phyloP scores from a whole-genome alignment of 2,329 filamentous ascomycete species.

The Arthrobotrys conoides region DNA sequence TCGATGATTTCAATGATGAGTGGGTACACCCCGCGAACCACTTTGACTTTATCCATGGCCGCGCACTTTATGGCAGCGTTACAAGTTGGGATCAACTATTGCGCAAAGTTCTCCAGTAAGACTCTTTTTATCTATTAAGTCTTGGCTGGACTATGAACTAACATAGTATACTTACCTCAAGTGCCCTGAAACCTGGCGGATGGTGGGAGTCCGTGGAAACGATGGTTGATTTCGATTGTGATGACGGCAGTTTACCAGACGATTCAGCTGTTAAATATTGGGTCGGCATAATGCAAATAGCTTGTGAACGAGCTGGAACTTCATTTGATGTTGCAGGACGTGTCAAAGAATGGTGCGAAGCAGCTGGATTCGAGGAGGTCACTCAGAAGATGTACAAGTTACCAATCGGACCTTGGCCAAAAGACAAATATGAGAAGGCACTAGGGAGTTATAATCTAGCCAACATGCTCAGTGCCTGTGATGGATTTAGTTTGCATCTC shows the following conservation, averaged over 20 bases:
- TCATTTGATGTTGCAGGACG: slow-evolving; percentile 61
- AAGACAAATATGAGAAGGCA: slow-evolving; percentile 64
- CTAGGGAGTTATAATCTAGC: slow-evolving; percentile 63
- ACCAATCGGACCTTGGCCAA: slow-evolving; percentile 73
- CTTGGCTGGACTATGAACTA: background rate
- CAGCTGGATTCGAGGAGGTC: slow-evolving; percentile 72
- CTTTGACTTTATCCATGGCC: slow-evolving; percentile 65
- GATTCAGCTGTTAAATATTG: slow-evolving; percentile 53
- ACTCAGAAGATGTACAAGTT: slow-evolving; percentile 71
- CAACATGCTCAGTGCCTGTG: slow-evolving; percentile 62
- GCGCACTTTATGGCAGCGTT: slow-evolving; percentile 65
- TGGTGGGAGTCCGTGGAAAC: slow-evolving; percentile 66
- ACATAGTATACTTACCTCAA: background rate
- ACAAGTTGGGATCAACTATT: slow-evolving; percentile 63
- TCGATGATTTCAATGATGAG: slow-evolving; percentile 65
- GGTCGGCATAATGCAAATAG: slow-evolving; percentile 57
- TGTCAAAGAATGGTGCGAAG: slow-evolving; percentile 61
- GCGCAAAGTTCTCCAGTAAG: slow-evolving; percentile 56
- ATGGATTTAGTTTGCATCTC: slow-evolving; percentile 63
- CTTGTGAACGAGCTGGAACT: slow-evolving; percentile 46
- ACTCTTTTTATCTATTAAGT: background rate
- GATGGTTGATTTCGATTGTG: slow-evolving; percentile 54
- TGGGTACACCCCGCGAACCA: slow-evolving; percentile 65
- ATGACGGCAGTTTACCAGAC: slow-evolving; percentile 52
- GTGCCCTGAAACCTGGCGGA: slow-evolving; percentile 70